These are phyloP conservation scores for Andrographis paniculata DNA, from an alignment of 305 asterid species.

Conservation along the genomic window DNA sequence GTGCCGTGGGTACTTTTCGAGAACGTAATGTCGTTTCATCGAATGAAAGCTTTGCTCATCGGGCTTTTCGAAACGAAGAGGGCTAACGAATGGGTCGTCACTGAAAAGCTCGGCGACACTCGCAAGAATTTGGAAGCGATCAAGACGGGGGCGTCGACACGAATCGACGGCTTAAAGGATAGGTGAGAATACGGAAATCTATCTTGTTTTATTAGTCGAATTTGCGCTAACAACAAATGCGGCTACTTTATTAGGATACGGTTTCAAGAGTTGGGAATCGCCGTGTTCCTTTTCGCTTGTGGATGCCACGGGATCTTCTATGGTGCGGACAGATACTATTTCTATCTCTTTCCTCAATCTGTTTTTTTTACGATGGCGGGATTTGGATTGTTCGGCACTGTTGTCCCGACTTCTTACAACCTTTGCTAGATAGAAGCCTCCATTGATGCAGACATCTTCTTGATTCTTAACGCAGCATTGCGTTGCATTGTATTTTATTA, in stretches of 20 bases:
- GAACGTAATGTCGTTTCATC: slow-evolving; percentile 42
- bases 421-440: too few species aligned
- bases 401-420: slow-evolving; percentile 22
- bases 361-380: slow-evolving; percentile 38
- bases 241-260: slow-evolving; percentile 15
- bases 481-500: too few species aligned
- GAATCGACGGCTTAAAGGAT: slow-evolving; percentile 20
- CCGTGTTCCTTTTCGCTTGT: slow-evolving; percentile 28
- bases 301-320: slow-evolving; percentile 41
- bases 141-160: slow-evolving; percentile 10
- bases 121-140: slow-evolving; percentile 18
- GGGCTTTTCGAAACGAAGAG: slow-evolving; percentile 35
- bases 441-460: too few species aligned
- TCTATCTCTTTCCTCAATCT: slow-evolving; percentile 45
- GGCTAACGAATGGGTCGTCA: slow-evolving; percentile 45
- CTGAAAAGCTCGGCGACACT: slow-evolving; percentile 36
- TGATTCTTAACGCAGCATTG: too few species aligned
- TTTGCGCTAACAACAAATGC: too few species aligned
- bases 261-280: slow-evolving; percentile 24
- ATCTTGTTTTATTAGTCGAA: too few species aligned
- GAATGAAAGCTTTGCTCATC: slow-evolving; percentile 34
- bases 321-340: slow-evolving; percentile 35
- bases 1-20: slow-evolving; percentile 43
- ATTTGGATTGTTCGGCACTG: slow-evolving; percentile 38
- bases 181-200: slow-evolving; percentile 21